Conservation (phyloP, 1,284 basidiomycete genomes). For the Marasmius tenuissimus region DNA sequence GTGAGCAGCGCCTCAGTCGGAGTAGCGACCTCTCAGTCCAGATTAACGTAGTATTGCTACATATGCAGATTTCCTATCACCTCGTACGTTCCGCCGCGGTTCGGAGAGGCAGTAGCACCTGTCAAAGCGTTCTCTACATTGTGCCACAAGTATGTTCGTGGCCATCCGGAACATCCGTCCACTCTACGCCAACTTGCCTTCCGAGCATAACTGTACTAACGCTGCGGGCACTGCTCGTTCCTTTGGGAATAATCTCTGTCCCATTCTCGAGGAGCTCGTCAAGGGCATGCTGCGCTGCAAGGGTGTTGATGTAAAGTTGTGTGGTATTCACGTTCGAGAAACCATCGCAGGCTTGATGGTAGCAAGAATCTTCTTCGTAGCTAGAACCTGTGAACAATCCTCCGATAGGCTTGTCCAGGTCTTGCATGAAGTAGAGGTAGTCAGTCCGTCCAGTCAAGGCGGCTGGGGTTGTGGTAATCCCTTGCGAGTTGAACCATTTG, state of each 20-base stretch:
- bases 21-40: too few species aligned
- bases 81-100: too few species aligned
- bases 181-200: conserved; percentile 1
- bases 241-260: conserved; percentile 6
- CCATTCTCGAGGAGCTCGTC: conserved; percentile 2
- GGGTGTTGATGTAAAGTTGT: conserved; percentile 11
- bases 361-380: conserved; percentile 23
- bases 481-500: conserved; percentile 2
- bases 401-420: conserved; percentile 10
- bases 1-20: too few species aligned
- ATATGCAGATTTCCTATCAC: too few species aligned
- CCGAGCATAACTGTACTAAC: not conserved
- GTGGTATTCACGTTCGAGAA: conserved; percentile 21
- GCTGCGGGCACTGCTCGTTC: not conserved
- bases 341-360: conserved; percentile 25
- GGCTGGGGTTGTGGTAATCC: not conserved
- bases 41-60: too few species aligned
- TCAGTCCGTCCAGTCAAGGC: conserved; percentile 2
- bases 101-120: too few species aligned
- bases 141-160: not conserved
- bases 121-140: not conserved
- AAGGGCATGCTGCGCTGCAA: conserved; percentile 1
- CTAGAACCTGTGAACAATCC: conserved; percentile 8
- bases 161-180: conserved; percentile 3
- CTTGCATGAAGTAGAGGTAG: conserved; percentile 7